These are phyloP conservation scores for Xerocomellus chrysenteron DNA, from an alignment of 768 basidiomycete genomes.

Conservation along the genomic window DNA sequence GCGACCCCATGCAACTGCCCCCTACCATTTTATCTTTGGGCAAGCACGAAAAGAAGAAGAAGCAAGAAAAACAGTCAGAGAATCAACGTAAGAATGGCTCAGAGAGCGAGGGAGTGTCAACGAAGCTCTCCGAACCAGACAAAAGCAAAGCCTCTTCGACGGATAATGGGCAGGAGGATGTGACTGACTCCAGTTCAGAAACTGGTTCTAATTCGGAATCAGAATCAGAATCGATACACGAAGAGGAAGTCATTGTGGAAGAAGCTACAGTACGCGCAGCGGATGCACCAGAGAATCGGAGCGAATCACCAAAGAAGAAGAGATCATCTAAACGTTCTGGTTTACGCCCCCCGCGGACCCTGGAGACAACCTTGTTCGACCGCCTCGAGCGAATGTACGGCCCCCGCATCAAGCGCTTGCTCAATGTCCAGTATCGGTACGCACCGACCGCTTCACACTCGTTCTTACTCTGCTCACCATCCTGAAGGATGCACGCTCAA, in stretches of 20 bases:
- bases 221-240: constrained; percentile 12
- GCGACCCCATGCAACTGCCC: constrained; percentile 94
- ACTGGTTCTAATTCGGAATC: constrained; percentile 16
- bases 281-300: constrained; percentile 1
- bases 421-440: constrained; percentile 86
- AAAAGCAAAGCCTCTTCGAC: neutral
- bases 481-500: constrained; percentile 74
- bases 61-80: constrained; percentile 1
- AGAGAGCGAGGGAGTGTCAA: neutral
- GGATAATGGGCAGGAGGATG: neutral
- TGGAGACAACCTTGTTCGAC: constrained; percentile 91
- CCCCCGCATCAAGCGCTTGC: constrained; percentile 75
- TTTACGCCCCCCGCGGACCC: constrained; percentile 61
- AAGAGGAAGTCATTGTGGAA: constrained; percentile 20
- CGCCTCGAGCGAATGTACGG: constrained; percentile 90
- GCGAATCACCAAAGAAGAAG: constrained; percentile 5
- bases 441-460: constrained; percentile 14
- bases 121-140: neutral
- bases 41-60: constrained; percentile 36
- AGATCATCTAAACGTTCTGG: constrained; percentile 8
- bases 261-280: constrained; percentile 9
- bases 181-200: constrained; percentile 7
- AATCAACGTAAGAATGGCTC: neutral
- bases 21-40: constrained; percentile 83
- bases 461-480: neutral